Conservation (phyloP, 306 rosid species). For the Cicer cuneatum region DNA sequence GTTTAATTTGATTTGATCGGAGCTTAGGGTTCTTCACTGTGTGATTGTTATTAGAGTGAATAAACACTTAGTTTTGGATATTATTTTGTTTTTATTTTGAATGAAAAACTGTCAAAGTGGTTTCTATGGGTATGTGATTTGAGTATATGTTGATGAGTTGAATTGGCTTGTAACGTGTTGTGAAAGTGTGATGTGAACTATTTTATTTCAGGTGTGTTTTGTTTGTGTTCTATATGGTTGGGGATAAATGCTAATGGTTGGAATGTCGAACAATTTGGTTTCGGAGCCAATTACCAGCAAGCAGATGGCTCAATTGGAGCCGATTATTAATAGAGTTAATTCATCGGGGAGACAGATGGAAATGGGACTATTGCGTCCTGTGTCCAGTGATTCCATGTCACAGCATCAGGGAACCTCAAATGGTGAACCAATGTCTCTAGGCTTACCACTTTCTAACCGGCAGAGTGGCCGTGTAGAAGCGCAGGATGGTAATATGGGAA, state of each 20-base stretch:
- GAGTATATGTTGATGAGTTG: slow-evolving; percentile 1
- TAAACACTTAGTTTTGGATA: background rate
- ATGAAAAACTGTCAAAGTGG: slow-evolving; percentile 14
- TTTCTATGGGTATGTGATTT: slow-evolving; percentile 16
- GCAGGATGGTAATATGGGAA: slow-evolving; percentile 40
- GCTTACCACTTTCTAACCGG: slow-evolving; percentile 46
- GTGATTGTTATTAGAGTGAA: background rate
- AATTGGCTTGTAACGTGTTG: slow-evolving; percentile 15
- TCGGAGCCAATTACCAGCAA: slow-evolving; percentile 59
- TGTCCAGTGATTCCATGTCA: slow-evolving; percentile 48
- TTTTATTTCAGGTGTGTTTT: slow-evolving; percentile 40
- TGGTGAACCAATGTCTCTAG: slow-evolving; percentile 52
- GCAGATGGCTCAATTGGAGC: slow-evolving; percentile 71
- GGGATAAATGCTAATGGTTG: slow-evolving; percentile 40
- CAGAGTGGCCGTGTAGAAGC: slow-evolving; percentile 55
- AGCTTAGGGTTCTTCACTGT: slow-evolving; percentile 17
- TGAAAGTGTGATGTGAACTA: background rate
- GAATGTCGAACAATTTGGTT: slow-evolving; percentile 68
- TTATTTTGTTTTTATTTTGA: background rate
- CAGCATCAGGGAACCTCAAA: slow-evolving; percentile 51
- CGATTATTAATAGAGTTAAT: slow-evolving; percentile 56
- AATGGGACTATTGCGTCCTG: slow-evolving; percentile 58
- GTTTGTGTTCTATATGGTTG: slow-evolving; percentile 27
- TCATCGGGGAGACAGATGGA: slow-evolving; percentile 61
- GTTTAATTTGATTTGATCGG: slow-evolving; percentile 13